Percentiles rank a stretch among this genome's conserved stretches.
Evolutionary conservation across 2,329 filamentous ascomycete genomes (phyloP).

Genomic region (Fusarium sp.): DNA sequence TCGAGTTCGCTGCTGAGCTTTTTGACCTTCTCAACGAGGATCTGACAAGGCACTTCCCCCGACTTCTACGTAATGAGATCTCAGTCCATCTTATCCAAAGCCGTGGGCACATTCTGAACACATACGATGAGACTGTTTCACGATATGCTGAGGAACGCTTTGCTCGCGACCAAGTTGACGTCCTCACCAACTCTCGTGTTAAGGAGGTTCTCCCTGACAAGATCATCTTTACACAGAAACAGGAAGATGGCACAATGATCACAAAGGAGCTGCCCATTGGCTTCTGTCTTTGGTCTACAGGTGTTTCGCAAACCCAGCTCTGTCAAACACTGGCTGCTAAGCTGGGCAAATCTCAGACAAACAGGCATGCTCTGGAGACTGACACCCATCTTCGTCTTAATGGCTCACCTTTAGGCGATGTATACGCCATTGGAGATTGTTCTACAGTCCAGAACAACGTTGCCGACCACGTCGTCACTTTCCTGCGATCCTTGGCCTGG

Average conservation of each 20-base stretch:
- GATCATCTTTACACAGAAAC: slow-evolving; percentile 88
- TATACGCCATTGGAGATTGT: slow-evolving; percentile 97
- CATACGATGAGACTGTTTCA: slow-evolving; percentile 94
- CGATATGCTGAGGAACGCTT: slow-evolving; percentile 93
- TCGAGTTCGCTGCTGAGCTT: slow-evolving; percentile 96
- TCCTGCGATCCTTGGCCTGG: slow-evolving; percentile 89
- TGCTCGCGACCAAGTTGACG: slow-evolving; percentile 87
- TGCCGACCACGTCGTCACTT: slow-evolving; percentile 88
- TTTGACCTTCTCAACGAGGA: slow-evolving; percentile 98
- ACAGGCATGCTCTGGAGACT: slow-evolving; percentile 91
- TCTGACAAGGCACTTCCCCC: slow-evolving; percentile 82
- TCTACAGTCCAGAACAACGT: slow-evolving; percentile 97
- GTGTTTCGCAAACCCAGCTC: slow-evolving; percentile 86
- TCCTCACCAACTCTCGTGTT: slow-evolving; percentile 92
- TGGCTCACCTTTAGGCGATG: slow-evolving; percentile 89
- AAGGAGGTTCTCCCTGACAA: slow-evolving; percentile 85
- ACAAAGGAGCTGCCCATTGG: slow-evolving; percentile 95
- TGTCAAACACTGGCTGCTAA: slow-evolving; percentile 80
- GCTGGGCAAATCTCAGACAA: slow-evolving; percentile 80
- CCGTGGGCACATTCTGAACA: slow-evolving; percentile 94
- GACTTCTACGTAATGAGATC: slow-evolving; percentile 93
- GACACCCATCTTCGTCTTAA: slow-evolving; percentile 91
- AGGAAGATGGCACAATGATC: slow-evolving; percentile 75
- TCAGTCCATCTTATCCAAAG: slow-evolving; percentile 98
- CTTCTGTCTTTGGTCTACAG: slow-evolving; percentile 98